Base-by-base conservation (phyloP, 2,329 filamentous ascomycete genomes). In the Exserohilum rostratum region DNA sequence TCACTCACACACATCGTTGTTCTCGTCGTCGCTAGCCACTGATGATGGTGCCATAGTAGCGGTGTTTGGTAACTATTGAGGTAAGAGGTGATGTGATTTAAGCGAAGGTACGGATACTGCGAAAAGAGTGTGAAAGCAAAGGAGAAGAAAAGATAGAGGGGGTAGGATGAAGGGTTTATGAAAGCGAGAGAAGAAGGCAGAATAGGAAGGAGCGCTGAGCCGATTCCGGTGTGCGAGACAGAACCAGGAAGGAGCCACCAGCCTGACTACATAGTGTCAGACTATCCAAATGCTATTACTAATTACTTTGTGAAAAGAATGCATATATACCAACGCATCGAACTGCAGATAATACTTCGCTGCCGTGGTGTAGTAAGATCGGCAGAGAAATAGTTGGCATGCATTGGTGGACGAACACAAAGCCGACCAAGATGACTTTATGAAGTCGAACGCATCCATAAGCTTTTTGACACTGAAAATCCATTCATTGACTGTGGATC, bases 11-110 rank as follows among this genome's bases (percentile, higher is more conserved):
- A 82, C 82, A 63, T 84, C 83, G 25, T 83, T 67, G 31, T 46
- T 77, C 35, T 79, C 79, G 27, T 83, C 83, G 53, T 84, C 82
- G 54, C 79, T 80, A 37, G 77, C 73, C 6, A 82, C 78, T 25
- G 83, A 85, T 37, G 74, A 80, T 57, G 84, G 68, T n/a, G 65
- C 68, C 70, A 73, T 73, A 33, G 40, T 38, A 13, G 55, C 51
- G 49, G 29, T 15, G 48, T 42, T 47, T 30, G 25, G 29, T 45
- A 11, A 40, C 11, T 50, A 49, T 25, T 46, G 40, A 15, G 15
- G n/a, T 11, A 46, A 42, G 29, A 38, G 38, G 39, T 53, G 51
- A 40, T 51, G 59, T 31, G 46, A 45, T 53, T 38, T 45, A 50
- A 47, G 33, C 20, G 46, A 55, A 44, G 29, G 38, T 45, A 49